Conservation (phyloP, 2,329 filamentous ascomycete species). For the Talaromyces rugulosus region DNA sequence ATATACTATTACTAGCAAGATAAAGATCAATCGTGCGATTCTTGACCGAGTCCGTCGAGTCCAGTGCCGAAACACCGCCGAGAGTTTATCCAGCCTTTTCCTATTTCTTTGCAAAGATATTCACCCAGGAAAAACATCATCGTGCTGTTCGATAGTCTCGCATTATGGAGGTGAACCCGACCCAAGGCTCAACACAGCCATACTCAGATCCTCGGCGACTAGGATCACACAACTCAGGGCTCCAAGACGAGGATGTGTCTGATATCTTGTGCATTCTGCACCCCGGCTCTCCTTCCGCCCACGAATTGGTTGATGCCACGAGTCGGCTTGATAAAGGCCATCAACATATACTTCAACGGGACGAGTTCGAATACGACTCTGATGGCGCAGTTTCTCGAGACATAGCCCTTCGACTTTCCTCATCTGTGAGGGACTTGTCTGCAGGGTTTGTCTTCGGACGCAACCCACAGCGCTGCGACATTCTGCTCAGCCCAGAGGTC, state of each 20-base stretch:
- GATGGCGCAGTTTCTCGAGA: constrained; percentile 45
- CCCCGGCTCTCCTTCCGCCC: constrained; percentile 69
- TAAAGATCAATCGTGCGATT: not conserved
- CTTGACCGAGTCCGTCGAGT: not conserved
- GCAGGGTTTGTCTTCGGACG: constrained; percentile 85
- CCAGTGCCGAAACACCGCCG: not conserved
- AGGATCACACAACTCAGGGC: constrained; percentile 75
- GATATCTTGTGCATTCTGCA: constrained; percentile 88
- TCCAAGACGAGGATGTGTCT: constrained; percentile 75
- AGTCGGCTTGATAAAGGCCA: constrained; percentile 41
- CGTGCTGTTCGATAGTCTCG: not conserved
- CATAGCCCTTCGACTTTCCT: constrained; percentile 76
- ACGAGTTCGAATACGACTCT: constrained; percentile 39
- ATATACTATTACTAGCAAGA: not conserved
- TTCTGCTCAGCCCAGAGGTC: constrained; percentile 65
- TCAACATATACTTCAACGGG: constrained; percentile 58
- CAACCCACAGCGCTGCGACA: constrained; percentile 67
- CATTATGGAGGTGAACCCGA: constrained; percentile 38
- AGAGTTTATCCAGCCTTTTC: too few species aligned
- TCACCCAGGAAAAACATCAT: too few species aligned
- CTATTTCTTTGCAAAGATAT: too few species aligned
- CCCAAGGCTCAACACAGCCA: constrained; percentile 68
- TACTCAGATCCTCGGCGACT: constrained; percentile 75
- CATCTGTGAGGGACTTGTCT: constrained; percentile 61
- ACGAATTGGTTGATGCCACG: constrained; percentile 62